A percentile compares a stretch with the other conserved stretches of the same genome.
Conservation (phyloP, 345 rosid species). For the Lumnitzera littorea region DNA sequence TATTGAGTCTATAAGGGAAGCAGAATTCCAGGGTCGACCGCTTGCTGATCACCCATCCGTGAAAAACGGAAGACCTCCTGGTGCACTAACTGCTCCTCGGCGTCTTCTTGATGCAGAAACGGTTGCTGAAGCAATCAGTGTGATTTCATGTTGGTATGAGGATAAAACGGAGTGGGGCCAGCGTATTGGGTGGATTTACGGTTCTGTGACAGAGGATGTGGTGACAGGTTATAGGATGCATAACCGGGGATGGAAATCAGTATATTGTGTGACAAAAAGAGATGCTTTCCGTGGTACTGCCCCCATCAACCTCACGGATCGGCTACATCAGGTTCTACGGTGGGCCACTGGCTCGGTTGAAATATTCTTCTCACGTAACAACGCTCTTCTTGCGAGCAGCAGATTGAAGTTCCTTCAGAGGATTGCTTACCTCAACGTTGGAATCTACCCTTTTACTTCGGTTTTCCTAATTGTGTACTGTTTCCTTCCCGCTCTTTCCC, state of each 20-base stretch:
- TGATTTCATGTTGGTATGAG: conserved; percentile 82
- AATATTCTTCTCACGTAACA: conserved; percentile 84
- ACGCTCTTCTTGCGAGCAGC: conserved; percentile 51
- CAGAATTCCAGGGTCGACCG: conserved; percentile 65
- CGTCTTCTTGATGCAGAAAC: conserved; percentile 39
- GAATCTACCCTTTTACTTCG: conserved; percentile 79
- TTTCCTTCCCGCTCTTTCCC: conserved; percentile 73
- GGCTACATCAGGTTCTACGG: conserved; percentile 79
- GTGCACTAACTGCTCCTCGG: conserved; percentile 45
- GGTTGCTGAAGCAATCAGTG: conserved; percentile 66
- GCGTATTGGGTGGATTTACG: conserved; percentile 74
- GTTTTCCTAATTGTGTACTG: conserved; percentile 77
- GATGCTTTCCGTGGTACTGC: conserved; percentile 82
- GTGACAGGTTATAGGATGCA: conserved; percentile 84
- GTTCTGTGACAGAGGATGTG: conserved; percentile 81
- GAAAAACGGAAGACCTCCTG: conserved; percentile 57
- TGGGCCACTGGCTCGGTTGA: conserved; percentile 92
- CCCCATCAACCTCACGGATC: conserved; percentile 67
- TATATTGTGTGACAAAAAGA: conserved; percentile 59
- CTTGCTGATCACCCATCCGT: conserved; percentile 41
- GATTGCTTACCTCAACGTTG: conserved; percentile 76
- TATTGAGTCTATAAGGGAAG: conserved; percentile 41
- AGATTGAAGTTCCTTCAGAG: conserved; percentile 58
- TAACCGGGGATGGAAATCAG: conserved; percentile 76
- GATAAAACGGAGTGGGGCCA: conserved; percentile 85